Evolutionary conservation across 805 yeast species (phyloP).

Genomic region (Saccharomycopsis selenospora): DNA sequence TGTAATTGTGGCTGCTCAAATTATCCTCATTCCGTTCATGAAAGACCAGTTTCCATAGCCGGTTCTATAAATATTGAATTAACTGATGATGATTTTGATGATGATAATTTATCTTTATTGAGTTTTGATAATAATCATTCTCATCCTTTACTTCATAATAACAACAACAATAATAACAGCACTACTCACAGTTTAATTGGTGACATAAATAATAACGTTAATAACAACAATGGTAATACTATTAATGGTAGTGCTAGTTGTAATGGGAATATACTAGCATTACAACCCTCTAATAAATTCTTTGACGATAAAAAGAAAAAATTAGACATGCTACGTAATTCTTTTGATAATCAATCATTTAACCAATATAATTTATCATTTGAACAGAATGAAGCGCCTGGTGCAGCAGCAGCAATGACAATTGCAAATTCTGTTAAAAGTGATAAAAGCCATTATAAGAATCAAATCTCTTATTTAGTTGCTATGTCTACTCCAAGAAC

Average conservation of each 20-base stretch:
- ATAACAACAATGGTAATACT: slow-evolving; percentile 1
- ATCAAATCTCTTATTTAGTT: slow-evolving; percentile 48
- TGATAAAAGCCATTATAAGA: slow-evolving; percentile 33
- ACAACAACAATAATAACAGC: too few species aligned
- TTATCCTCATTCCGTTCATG: slow-evolving; percentile 48
- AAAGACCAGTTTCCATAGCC: slow-evolving; percentile 58
- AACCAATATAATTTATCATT: slow-evolving; percentile 35
- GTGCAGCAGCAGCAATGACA: slow-evolving; percentile 63
- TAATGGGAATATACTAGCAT: too few species aligned
- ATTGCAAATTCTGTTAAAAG: slow-evolving; percentile 16
- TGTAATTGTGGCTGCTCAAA: slow-evolving; percentile 48
- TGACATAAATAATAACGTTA: slow-evolving; percentile 5
- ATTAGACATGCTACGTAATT: slow-evolving; percentile 8
- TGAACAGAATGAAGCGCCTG: slow-evolving; percentile 68
- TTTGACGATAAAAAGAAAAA: slow-evolving; percentile 17
- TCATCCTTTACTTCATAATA: slow-evolving; percentile 1
- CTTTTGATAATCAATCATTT: slow-evolving; percentile 1
- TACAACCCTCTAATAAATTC: slow-evolving; percentile 6
- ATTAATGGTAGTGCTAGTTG: slow-evolving; percentile 17
- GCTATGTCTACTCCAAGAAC: slow-evolving; percentile 71
- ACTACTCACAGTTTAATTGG: slow-evolving; percentile 5
- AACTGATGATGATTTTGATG: slow-evolving; percentile 45
- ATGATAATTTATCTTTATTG: slow-evolving; percentile 26
- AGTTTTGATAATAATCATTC: slow-evolving; percentile 21
- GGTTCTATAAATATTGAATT: slow-evolving; percentile 47